Base-by-base conservation (phyloP, 2,329 filamentous ascomycete species). In the Botrytis fabae region DNA sequence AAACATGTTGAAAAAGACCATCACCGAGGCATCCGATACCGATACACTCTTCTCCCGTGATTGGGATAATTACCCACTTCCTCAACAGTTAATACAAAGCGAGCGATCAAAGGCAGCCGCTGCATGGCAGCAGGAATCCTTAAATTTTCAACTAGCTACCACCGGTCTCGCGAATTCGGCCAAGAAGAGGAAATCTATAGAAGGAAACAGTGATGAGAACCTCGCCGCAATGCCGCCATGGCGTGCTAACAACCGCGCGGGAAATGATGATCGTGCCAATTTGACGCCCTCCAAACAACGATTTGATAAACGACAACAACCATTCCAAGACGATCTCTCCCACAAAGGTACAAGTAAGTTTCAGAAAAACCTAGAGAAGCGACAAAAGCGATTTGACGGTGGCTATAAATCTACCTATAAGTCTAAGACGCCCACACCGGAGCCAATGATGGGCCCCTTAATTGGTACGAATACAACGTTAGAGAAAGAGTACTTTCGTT, bases 401-500 rank as follows among this genome's bases (percentile, higher is more conserved):
- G 88, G 88, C 75, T 91, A 89, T 80, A 88, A 87, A 78, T 85
- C 86, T 18, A 82, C 85, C 22, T 86, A 87, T 76, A 77, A 79
- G 68, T 57, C 60, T 20, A 84, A 85, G 75, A 88, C 88, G 44
- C 86, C 88, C 20, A 89, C 86, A 69, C 88, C 89, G 35, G 85
- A 86, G 78, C 84, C 89, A 77, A 82, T 85, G 72, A 83, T 86
- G 72, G 90, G 90, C 51, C 96, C 96, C 16, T 91, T 98, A 48
- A 88, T 98, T 74, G 96, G 96, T 77, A 93, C 92, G 63, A 95
- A 92, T 82, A 89, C 94, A 82, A 87, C 86, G 38, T 85, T 98
- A 78, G 95, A 98, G 83, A 99, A 99, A 86, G 91, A 90, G 80
- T 99, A 98, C 81, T 92, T 98, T 80, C 94, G 96, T 75, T 87